Conservation (phyloP, 2,329 filamentous ascomycete species). For the Trichothecium sympodiale region DNA sequence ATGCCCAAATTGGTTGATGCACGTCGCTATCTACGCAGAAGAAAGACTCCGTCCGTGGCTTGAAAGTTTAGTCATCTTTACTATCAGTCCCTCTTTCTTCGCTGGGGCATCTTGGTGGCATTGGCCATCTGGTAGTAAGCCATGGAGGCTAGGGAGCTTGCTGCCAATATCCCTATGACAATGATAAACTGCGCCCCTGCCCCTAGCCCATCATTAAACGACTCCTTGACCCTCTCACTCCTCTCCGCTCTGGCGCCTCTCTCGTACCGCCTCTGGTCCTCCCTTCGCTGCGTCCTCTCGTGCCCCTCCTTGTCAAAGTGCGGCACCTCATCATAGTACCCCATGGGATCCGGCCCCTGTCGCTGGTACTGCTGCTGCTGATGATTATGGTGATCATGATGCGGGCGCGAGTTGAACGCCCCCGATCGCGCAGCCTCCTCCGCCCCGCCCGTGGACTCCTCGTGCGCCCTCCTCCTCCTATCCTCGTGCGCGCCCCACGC, state of each 20-base stretch:
- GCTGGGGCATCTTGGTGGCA: neutral
- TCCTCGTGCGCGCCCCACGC: constrained; percentile 60
- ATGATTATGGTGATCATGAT: neutral
- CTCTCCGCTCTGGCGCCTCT: constrained; percentile 21
- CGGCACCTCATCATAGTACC: constrained; percentile 43
- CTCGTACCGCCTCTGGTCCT: constrained; percentile 36
- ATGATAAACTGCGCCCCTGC: constrained; percentile 36
- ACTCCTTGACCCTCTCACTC: constrained; percentile 23
- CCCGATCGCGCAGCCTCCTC: constrained; percentile 2
- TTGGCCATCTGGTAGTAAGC: neutral
- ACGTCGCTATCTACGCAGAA: no score
- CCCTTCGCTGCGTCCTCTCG: constrained; percentile 58
- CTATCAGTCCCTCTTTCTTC: constrained; percentile 5
- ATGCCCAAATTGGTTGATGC: no score
- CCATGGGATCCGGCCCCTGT: constrained; percentile 37
- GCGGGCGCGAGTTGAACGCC: neutral
- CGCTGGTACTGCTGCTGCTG: neutral
- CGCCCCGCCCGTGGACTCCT: constrained; percentile 25
- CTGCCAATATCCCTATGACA: constrained; percentile 33
- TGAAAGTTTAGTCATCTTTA: constrained; percentile 2
- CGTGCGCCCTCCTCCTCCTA: constrained; percentile 45
- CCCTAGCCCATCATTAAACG: constrained; percentile 29
- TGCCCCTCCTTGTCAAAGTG: constrained; percentile 73
- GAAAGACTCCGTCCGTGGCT: no score
- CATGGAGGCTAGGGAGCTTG: constrained; percentile 32